phyloP scores from a whole-genome alignment of 163 green algal genomes.

The Coccomyxa subellipsoidea region DNA sequence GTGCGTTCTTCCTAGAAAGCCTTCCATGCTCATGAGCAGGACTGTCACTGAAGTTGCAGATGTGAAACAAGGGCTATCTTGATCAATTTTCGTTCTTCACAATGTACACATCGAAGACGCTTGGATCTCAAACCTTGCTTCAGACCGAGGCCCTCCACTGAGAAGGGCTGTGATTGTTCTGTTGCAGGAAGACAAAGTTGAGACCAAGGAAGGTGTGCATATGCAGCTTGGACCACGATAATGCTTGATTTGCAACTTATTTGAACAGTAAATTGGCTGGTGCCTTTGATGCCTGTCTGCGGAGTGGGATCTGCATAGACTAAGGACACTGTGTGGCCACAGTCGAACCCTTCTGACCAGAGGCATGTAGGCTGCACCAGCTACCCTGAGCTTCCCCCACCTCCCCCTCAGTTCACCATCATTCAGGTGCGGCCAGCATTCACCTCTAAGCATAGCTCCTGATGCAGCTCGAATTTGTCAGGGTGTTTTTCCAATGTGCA shows the following conservation, averaged over 20 bases:
- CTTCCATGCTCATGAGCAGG: not conserved
- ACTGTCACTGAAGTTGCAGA: no score
- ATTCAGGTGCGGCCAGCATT: not conserved
- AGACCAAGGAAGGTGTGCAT: not conserved
- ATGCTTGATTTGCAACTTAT: not conserved
- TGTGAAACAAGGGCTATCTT: not conserved
- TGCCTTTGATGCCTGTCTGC: not conserved
- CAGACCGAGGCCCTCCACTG: not conserved
- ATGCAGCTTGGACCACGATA: not conserved
- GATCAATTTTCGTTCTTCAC: not conserved
- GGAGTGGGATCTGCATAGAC: not conserved
- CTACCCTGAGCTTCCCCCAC: not conserved
- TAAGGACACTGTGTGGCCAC: not conserved
- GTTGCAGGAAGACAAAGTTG: not conserved
- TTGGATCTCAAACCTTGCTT: no score
- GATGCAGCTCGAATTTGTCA: not conserved
- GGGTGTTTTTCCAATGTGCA: not conserved
- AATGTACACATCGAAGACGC: no score
- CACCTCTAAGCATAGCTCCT: not conserved
- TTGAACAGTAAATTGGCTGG: not conserved
- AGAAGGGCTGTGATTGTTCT: not conserved
- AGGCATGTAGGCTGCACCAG: not conserved
- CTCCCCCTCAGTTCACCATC: conserved; percentile 11
- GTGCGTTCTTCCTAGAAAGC: not conserved
- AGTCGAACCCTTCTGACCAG: conserved; percentile 1